phyloP scores from a whole-genome alignment of 345 rosid species.

The Heritiera fomes region DNA sequence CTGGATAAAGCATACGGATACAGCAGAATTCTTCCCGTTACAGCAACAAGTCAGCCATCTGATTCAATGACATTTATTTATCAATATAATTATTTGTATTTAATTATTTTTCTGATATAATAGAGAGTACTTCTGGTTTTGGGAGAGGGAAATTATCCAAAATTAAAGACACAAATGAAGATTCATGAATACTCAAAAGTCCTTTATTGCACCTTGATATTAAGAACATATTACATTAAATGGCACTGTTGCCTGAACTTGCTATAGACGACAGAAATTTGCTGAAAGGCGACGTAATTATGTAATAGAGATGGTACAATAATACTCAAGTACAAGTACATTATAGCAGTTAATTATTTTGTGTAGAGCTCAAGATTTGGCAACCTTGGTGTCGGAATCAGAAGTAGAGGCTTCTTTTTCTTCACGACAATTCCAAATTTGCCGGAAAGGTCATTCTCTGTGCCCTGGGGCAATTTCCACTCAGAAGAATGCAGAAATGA shows the following conservation, averaged over 20 bases:
- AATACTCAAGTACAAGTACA: not conserved
- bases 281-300: not conserved
- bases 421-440: too few species aligned
- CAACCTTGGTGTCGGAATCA: too few species aligned
- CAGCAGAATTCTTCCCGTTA: not conserved
- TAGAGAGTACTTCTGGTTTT: too few species aligned
- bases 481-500: not conserved
- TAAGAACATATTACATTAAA: not conserved
- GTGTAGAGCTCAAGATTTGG: too few species aligned
- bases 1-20: constrained; percentile 20
- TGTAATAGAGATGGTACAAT: not conserved
- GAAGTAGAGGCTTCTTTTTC: too few species aligned
- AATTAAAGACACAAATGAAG: too few species aligned
- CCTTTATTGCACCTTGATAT: not conserved
- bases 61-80: too few species aligned
- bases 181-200: too few species aligned
- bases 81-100: too few species aligned
- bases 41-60: too few species aligned
- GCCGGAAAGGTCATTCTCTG: not conserved
- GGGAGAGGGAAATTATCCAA: too few species aligned
- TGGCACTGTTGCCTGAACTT: not conserved
- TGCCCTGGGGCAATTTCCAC: not conserved
- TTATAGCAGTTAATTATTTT: not conserved
- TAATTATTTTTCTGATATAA: too few species aligned
- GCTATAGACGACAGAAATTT: not conserved